phyloP scores from a whole-genome alignment of 805 yeast genomes.

The Wickerhamomyces sydowiorum region DNA sequence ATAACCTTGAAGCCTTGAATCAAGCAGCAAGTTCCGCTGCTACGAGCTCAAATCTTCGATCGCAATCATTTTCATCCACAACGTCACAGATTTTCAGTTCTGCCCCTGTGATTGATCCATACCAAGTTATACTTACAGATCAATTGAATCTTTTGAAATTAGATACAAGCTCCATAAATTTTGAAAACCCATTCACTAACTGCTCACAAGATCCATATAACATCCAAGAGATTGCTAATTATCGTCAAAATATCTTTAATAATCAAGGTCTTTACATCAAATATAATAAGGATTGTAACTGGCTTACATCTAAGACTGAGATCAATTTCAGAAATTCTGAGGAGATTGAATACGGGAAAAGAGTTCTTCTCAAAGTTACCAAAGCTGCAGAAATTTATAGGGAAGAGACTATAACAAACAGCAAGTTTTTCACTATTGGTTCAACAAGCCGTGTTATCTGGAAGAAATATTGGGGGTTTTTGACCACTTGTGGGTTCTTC shows the following conservation, averaged over 20 bases:
- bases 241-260: slow-evolving; percentile 13
- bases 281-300: slow-evolving; percentile 22
- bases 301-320: slow-evolving; percentile 23
- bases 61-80: slow-evolving; percentile 18
- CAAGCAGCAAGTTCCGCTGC: neutral
- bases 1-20: slow-evolving; percentile 13
- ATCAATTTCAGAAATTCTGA: slow-evolving; percentile 1
- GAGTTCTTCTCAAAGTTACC: slow-evolving; percentile 25
- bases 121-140: slow-evolving; percentile 28
- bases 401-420: slow-evolving; percentile 30
- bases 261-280: slow-evolving; percentile 29
- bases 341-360: slow-evolving; percentile 1
- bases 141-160: slow-evolving; percentile 20
- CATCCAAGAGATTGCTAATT: neutral
- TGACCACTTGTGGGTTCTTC: slow-evolving; percentile 45
- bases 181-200: slow-evolving; percentile 8
- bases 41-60: slow-evolving; percentile 7
- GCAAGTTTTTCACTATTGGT: slow-evolving; percentile 27
- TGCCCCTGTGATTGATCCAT: slow-evolving; percentile 26
- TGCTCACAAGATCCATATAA: slow-evolving; percentile 1
- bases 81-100: slow-evolving; percentile 19
- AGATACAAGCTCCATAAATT: slow-evolving; percentile 4
- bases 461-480: slow-evolving; percentile 40
- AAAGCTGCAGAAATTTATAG: slow-evolving; percentile 34
- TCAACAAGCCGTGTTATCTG: slow-evolving; percentile 25